Base-by-base conservation (phyloP, 1,139 yeast genomes). In the Pichia kudriavzevii region DNA sequence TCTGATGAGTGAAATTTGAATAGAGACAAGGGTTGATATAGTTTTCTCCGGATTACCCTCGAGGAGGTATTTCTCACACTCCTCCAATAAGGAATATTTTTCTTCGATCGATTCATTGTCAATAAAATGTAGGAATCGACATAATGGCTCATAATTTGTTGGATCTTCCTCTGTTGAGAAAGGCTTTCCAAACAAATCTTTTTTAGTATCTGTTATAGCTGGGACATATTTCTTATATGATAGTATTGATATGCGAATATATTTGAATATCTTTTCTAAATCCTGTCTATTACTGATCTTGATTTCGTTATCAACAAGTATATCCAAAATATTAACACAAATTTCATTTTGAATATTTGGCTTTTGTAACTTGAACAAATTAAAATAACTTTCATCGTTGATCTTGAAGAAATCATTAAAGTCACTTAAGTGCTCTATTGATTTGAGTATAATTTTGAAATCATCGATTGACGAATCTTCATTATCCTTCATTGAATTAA, bases 1-100 rank as follows among this genome's bases (percentile, higher is more conserved):
- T 44, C 84, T 72, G 24, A 84, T 69, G 30, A 81, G 61, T 47
- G 66, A 69, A 45, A 84, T 61, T 14, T 79, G 69, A 37, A 66
- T 66, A 30, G 75, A 69, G 21, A 85, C 71, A 31, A 88, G 60
- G 1, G 94, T 71, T 2, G 95, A 94, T 52, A 78, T 82, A 0
- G 94, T 79, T 53, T 67, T 74, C 40, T 71, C 67, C 28, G 77
- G 67, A 46, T 74, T 72, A 11, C 60, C 65, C 2, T 70, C 67
- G 21, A 76, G 77, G 34, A 72, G 70, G 83, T 70, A 7, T 67
- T 63, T 44, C 20, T 34, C 43, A 30, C 27, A 18, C 12, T 33
- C 25, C 18, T 73, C 66, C 35, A 87, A 64, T 38, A 81, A 63
- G 39, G 75, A 66, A 36, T 80, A 63, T 43, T 72, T 74, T 17